A percentile compares a stretch with the other conserved stretches of the same genome.
phyloP scores from a whole-genome alignment of 2,329 filamentous ascomycete species.

The Beauveria pseudobassiana region DNA sequence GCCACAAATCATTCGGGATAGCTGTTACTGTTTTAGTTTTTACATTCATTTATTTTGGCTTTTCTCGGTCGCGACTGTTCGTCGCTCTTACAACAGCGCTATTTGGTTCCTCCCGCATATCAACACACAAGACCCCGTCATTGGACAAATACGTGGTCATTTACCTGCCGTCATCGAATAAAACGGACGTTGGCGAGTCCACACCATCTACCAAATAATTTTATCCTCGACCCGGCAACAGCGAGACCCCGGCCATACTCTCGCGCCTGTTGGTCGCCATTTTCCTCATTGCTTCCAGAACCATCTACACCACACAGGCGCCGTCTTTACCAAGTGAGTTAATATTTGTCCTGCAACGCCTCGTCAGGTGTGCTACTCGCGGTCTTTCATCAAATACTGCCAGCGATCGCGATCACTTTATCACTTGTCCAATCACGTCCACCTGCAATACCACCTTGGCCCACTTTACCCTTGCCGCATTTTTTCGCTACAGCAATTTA shows the following conservation, averaged over 20 bases:
- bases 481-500: slow-evolving; percentile 1
- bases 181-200: too few relatives aligned
- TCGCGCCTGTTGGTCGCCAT: background rate
- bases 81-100: background rate
- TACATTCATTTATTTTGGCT: too few relatives aligned
- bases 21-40: too few relatives aligned
- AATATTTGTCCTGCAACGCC: background rate
- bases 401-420: slow-evolving; percentile 1
- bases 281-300: background rate
- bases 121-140: too few relatives aligned
- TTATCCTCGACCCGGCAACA: background rate
- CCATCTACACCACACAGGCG: too few relatives aligned
- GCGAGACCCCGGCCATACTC: background rate
- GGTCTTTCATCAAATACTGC: background rate
- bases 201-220: too few relatives aligned
- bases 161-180: too few relatives aligned
- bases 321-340: background rate
- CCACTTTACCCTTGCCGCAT: background rate
- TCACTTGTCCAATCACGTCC: background rate
- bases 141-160: too few relatives aligned
- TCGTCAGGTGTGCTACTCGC: background rate
- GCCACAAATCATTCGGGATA: too few relatives aligned
- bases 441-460: background rate
- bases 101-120: background rate
- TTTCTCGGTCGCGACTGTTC: too few relatives aligned